Evolutionary conservation across 2,329 filamentous ascomycete species (phyloP), one percentile per base, ranked within the genome.

Genomic region (Basipetospora chlamydospora): DNA sequence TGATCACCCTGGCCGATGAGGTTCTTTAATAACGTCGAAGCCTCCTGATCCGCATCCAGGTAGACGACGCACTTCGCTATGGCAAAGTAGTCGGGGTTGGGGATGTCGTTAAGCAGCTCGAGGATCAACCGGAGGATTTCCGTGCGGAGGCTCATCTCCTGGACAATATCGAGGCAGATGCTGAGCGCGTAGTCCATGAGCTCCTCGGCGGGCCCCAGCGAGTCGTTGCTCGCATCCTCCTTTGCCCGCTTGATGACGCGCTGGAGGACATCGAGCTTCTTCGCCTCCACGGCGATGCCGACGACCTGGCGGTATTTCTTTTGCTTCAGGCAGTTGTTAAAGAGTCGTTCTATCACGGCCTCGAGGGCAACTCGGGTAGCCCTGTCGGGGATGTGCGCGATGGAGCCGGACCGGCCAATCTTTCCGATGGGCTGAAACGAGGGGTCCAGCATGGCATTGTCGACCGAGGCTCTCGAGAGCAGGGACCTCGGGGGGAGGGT

Each of bases 11-110:
- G 81, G 42, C 80, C 70, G 8, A 96, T 78, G 16, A 98, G 70
- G 46, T 84, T 78, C 35, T 73, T 73, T 28, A 98, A 73, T 59
- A 98, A 87, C 43, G 73, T 74, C 8, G 86, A 87, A 0, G 90
- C 90, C 65, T 95, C 80, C 33, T 83, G 79, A 50, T 95, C 80
- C 46, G 93, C 83, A 54, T 94, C 81, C 13, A 98, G 71, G 50
- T 96, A 95, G 26, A 98, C 88, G 21, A 94, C 90, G 49, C 90
- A 98, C 59, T 92, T 93, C 35, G 90, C 88, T 49, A 98, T 96
- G 15, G 90, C 85, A 56, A 98, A 98, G 59, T 94, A 96, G 55
- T 98, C 90, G 0, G 90, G 90, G 41, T 73, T 84, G 2, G 86
- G 82, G 39, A 93, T 90, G 40, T 92, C 84, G 61, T 81, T 94